Evolutionary conservation across 2,329 filamentous ascomycete species (phyloP), one percentile per base, ranked within the genome.

Genomic region (Colletotrichum gloeosporioides): DNA sequence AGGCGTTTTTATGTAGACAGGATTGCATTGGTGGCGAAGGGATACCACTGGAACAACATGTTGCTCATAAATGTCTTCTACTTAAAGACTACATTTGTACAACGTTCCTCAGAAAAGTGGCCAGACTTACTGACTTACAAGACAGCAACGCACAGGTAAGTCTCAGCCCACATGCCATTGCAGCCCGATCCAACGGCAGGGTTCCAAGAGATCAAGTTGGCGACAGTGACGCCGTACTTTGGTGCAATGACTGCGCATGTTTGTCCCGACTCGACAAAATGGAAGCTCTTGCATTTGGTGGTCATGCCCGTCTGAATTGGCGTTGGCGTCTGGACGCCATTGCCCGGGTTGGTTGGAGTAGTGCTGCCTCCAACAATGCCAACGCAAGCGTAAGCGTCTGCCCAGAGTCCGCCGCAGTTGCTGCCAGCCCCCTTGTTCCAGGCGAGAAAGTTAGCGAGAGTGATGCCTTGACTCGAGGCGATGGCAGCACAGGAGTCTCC

Each of bases 341-440:
- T 71, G 64, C 34, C 68, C 18, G 71, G 63, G 7, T 71, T 66
- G 29, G 78, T 75, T 9, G 13, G 31, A 0, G 39, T 49, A 49
- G 39, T 49, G 18, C 9, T 49, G 39, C 39, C 39, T 18, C 70
- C 63, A 53, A 72, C 13, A 53, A 66, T 27, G 5, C 55, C 61
- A 34, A 76, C 64, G 64, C 79, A 80, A 8, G 70, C 69, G 31
- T 76, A 77, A 7, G 71, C 62, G 16, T 70, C 59, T 2, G 70
- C 63, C 72, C 78, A 76, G 10, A 85, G 78, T 27, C 79, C 77
- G 13, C 27, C 57, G 74, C 83, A 85, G 34, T 78, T 76, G 12
- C 53, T 69, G 13, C 80, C 79, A 12, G 83, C 78, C 22, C 78
- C 78, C 7, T 83, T 82, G 72, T 86, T 83, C 83, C 83, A 84